Conservation (phyloP, 2,329 filamentous ascomycete species). For the Orbilia oligospora region DNA sequence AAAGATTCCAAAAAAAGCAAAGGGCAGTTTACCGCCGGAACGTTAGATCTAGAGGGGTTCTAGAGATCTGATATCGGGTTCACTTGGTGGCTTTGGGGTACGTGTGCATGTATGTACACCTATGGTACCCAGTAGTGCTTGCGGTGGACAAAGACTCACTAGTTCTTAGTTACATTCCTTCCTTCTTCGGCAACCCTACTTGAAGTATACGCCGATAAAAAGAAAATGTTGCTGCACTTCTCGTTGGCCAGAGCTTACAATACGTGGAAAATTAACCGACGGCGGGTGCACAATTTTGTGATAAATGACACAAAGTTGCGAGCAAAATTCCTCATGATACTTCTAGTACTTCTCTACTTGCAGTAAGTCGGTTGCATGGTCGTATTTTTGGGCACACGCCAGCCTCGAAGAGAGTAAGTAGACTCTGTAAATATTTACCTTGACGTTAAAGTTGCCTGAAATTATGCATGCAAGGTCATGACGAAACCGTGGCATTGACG, state of each 20-base stretch:
- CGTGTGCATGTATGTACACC: slow-evolving; percentile 17
- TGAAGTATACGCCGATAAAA: slow-evolving; percentile 4
- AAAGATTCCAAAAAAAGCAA: neutral
- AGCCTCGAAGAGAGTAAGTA: too few relatives aligned
- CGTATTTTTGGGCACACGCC: slow-evolving; percentile 5
- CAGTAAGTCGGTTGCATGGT: neutral
- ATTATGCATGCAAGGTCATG: too few relatives aligned
- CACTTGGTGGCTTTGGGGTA: slow-evolving; percentile 20
- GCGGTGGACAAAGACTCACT: slow-evolving; percentile 7
- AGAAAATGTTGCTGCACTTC: slow-evolving; percentile 33
- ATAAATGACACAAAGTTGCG: slow-evolving; percentile 33
- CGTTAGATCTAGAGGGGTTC: slow-evolving; percentile 1
- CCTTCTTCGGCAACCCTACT: neutral
- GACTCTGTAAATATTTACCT: too few relatives aligned
- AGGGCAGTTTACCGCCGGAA: neutral
- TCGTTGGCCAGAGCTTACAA: slow-evolving; percentile 34
- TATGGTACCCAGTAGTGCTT: neutral
- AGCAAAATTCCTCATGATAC: slow-evolving; percentile 7
- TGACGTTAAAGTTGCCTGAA: too few relatives aligned
- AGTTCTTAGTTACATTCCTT: slow-evolving; percentile 9
- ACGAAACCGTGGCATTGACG: too few relatives aligned
- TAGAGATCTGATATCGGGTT: slow-evolving; percentile 36
- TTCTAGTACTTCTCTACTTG: neutral
- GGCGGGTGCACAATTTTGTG: slow-evolving; percentile 46
- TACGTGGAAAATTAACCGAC: slow-evolving; percentile 57